Conservation (phyloP, 768 basidiomycete genomes). For the Imleria badia region DNA sequence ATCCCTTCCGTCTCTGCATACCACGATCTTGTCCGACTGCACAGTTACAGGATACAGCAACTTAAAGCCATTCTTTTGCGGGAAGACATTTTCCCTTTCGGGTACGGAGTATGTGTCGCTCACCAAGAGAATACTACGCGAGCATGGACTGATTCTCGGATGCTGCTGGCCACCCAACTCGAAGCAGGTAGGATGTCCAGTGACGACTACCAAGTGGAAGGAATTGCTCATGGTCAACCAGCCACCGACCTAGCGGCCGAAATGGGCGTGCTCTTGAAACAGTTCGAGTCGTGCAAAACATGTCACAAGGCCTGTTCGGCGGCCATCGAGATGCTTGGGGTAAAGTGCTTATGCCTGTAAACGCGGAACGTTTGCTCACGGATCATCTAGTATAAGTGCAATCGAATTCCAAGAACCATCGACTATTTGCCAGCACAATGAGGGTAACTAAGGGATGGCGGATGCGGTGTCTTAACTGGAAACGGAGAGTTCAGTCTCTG, state of each 20-base stretch:
- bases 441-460: slow-evolving; percentile 21
- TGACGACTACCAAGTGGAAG: not conserved
- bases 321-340: slow-evolving; percentile 68
- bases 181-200: slow-evolving; percentile 46
- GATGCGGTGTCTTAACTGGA: slow-evolving; percentile 5
- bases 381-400: slow-evolving; percentile 58
- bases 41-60: slow-evolving; percentile 52
- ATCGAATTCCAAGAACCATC: slow-evolving; percentile 50
- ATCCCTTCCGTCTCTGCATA: slow-evolving; percentile 62
- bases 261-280: slow-evolving; percentile 54
- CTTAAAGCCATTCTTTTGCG: slow-evolving; percentile 51
- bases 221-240: slow-evolving; percentile 24
- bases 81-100: slow-evolving; percentile 72
- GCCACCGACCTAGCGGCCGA: slow-evolving; percentile 68
- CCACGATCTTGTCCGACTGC: slow-evolving; percentile 61
- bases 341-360: slow-evolving; percentile 32
- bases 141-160: slow-evolving; percentile 54
- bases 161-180: slow-evolving; percentile 43
- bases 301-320: slow-evolving; percentile 63
- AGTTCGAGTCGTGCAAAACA: slow-evolving; percentile 46
- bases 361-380: slow-evolving; percentile 6
- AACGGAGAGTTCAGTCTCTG: not conserved
- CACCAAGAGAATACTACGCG: slow-evolving; percentile 46
- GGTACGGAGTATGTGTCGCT: slow-evolving; percentile 60
- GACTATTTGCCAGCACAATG: slow-evolving; percentile 39